Evolutionary conservation across 2,329 filamentous ascomycete species (phyloP).

Genomic region (Colletotrichum limetticola): DNA sequence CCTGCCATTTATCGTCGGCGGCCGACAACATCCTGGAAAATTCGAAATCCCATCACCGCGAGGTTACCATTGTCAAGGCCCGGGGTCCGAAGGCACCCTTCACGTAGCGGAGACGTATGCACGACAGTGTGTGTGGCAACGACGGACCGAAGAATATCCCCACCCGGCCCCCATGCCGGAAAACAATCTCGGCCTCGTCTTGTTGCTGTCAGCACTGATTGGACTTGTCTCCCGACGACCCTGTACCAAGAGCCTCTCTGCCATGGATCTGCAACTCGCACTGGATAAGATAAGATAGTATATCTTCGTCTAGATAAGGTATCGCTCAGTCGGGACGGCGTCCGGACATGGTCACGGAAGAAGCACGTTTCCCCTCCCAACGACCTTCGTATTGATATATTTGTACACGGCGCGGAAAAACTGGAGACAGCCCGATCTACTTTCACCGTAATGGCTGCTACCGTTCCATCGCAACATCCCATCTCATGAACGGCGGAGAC

Average conservation of each 20-base stretch:
- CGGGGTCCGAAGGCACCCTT: neutral
- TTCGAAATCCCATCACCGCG: neutral
- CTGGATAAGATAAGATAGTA: neutral
- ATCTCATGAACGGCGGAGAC: conserved; percentile 16
- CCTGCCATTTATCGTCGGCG: neutral
- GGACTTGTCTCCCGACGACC: neutral
- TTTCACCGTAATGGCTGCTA: conserved; percentile 10
- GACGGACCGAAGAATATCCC: conserved; percentile 3
- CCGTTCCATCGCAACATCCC: conserved; percentile 18
- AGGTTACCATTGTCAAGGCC: neutral
- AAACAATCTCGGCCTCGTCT: neutral
- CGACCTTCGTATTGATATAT: neutral
- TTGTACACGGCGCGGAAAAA: neutral
- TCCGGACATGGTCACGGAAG: neutral
- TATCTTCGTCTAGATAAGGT: neutral
- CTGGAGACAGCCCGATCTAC: neutral
- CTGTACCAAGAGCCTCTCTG: neutral
- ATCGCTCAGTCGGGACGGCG: neutral
- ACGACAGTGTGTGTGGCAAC: conserved; percentile 18
- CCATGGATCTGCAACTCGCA: neutral
- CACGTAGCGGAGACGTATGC: neutral
- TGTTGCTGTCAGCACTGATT: neutral
- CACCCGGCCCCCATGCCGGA: conserved; percentile 1
- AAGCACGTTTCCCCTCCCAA: neutral
- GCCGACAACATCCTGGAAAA: neutral